A percentile compares a stretch with the other conserved stretches of the same genome.
Evolutionary conservation across 495 filamentous ascomycete species (phyloP).

Genomic region (Tuber melanosporum): DNA sequence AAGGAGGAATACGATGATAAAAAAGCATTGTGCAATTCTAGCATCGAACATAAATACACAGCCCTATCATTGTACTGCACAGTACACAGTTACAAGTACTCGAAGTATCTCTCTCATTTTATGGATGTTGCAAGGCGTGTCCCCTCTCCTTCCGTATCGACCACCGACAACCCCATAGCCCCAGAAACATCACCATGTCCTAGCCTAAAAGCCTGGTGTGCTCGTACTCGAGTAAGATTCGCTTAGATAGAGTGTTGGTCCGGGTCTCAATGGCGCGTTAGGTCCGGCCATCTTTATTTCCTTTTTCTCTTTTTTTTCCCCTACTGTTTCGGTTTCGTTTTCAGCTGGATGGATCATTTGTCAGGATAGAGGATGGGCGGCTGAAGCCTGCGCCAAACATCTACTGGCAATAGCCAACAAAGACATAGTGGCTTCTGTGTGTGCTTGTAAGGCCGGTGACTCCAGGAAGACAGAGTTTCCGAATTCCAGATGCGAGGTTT

Average conservation of each 20-base stretch:
- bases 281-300: background rate
- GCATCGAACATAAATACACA: background rate
- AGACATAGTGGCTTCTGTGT: background rate
- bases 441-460: background rate
- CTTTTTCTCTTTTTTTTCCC: background rate
- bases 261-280: background rate
- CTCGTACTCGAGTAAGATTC: background rate
- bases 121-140: background rate
- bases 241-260: background rate
- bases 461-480: background rate
- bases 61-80: background rate
- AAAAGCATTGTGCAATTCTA: background rate
- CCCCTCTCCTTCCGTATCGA: background rate
- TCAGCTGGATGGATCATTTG: background rate
- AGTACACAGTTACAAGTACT: background rate
- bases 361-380: background rate
- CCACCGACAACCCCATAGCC: background rate
- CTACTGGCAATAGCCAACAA: background rate
- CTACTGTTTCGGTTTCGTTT: background rate
- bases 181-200: background rate
- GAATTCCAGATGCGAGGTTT: background rate
- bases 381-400: background rate
- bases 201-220: background rate
- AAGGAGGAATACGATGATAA: background rate
- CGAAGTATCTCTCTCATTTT: background rate